These are phyloP conservation scores for Theobroma cacao DNA, from an alignment of 345 rosid species.

Conservation along the genomic window DNA sequence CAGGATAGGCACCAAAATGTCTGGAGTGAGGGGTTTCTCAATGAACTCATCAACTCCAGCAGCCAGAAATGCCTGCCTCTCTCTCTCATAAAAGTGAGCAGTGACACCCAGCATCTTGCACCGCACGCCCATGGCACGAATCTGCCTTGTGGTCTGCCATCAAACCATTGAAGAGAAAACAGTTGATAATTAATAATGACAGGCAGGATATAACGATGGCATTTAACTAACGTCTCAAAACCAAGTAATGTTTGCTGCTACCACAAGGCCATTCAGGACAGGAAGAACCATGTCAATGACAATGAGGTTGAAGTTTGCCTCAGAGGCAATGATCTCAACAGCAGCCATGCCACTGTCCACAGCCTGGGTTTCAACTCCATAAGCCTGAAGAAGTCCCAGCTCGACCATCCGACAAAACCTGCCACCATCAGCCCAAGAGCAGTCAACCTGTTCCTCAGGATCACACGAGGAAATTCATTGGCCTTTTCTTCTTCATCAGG, in stretches of 20 bases:
- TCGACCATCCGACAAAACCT: background rate
- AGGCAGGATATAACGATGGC: too few relatives aligned
- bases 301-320: constrained; percentile 4
- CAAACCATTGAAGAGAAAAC: background rate
- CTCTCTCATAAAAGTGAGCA: background rate
- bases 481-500: background rate
- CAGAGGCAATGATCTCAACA: background rate
- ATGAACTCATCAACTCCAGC: constrained; percentile 10
- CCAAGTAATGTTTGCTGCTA: background rate
- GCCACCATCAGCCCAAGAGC: constrained; percentile 15
- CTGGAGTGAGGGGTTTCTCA: constrained; percentile 8
- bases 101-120: constrained; percentile 4
- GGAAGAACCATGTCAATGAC: constrained; percentile 12
- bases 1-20: constrained; percentile 5
- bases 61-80: constrained; percentile 6
- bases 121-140: constrained; percentile 9
- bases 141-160: constrained; percentile 7
- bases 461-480: background rate
- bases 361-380: background rate
- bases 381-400: background rate
- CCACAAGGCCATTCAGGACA: constrained; percentile 18
- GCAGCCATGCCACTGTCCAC: background rate
- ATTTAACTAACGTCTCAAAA: too few relatives aligned
- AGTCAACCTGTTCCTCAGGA: constrained; percentile 7
- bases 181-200: background rate